Evolutionary conservation across 1,139 yeast species (phyloP), one percentile per base, ranked within the genome.

Genomic region (Kluyveromyces sp.): DNA sequence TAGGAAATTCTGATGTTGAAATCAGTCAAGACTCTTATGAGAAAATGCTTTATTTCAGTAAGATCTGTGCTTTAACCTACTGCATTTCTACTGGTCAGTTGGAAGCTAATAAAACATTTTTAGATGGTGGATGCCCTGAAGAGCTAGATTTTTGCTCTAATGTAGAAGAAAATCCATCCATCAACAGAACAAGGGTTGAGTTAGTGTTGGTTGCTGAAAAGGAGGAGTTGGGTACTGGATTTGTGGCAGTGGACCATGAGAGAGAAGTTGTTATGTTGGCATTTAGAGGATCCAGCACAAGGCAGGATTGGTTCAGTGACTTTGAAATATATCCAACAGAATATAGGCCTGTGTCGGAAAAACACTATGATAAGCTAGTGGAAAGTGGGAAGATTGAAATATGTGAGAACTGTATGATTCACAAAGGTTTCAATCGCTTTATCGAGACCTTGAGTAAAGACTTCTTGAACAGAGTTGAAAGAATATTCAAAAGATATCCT

Each of bases 261-360:
- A 69, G 47, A 59, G 68, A 51, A 62, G 81, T 31, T 48, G 72
- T 47, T 55, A 76, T 50, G 69, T 65, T 34, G 35, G 57, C 58
- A 1, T 77, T 79, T 49, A 70, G 85, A 61, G 87, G 88, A 2
- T 77, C 84, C 0, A 68, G 78, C 1, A 71, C 82, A 4, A 61
- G 68, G 7, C 69, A 73, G 39, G 90, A 82, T 55, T 75, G 84
- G 79, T 51, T 71, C 25, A 70, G 77, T 37, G 80, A 81, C 64
- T 63, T 79, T 42, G 70, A 71, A 45, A 66, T 72, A 36, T 48
- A 67, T 7, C 78, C 78, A 0, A 68, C 68, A 69, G 54, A 57
- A 48, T 44, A 79, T 77, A 7, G 60, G 53, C 61, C 57, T 41
- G 51, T 52, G 44, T 51, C 58, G 48, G 50, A 48, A 50, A 25